These are phyloP conservation scores for Suillus ampliporus DNA, from an alignment of 768 basidiomycete species.

Conservation along the genomic window DNA sequence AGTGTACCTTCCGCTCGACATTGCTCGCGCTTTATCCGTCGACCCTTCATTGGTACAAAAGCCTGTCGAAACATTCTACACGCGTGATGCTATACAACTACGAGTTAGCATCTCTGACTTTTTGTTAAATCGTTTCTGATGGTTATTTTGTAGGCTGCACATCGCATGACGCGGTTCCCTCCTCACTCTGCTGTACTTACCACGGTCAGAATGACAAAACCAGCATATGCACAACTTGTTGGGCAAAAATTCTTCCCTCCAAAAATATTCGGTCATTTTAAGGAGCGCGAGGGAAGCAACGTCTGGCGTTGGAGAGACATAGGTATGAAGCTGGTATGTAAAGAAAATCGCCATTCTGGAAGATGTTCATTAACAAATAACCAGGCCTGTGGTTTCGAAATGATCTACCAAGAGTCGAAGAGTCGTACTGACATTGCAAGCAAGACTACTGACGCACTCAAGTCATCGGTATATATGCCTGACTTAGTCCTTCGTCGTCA, in stretches of 20 bases:
- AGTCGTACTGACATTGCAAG: slow-evolving; percentile 49
- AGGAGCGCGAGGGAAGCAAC: slow-evolving; percentile 62
- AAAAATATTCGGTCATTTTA: slow-evolving; percentile 81
- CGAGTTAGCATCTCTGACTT: slow-evolving; percentile 59
- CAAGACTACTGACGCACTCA: slow-evolving; percentile 41
- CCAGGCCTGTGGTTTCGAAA: slow-evolving; percentile 95
- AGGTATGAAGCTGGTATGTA: slow-evolving; percentile 89
- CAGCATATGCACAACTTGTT: slow-evolving; percentile 91
- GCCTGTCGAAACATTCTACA: slow-evolving; percentile 93
- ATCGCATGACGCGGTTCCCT: slow-evolving; percentile 90
- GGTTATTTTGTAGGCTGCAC: slow-evolving; percentile 65
- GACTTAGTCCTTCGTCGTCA: not conserved
- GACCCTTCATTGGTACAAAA: slow-evolving; percentile 80
- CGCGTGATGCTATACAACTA: slow-evolving; percentile 88
- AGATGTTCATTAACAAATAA: not conserved
- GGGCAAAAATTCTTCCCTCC: slow-evolving; percentile 94
- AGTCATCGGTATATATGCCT: slow-evolving; percentile 52
- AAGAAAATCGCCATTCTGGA: not conserved
- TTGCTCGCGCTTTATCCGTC: slow-evolving; percentile 71
- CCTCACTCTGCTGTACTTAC: slow-evolving; percentile 68
- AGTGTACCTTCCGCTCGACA: slow-evolving; percentile 79
- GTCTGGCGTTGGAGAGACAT: slow-evolving; percentile 83
- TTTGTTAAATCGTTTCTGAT: slow-evolving; percentile 8
- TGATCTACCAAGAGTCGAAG: slow-evolving; percentile 89
- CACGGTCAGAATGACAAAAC: slow-evolving; percentile 80